Base-by-base conservation (phyloP, 805 yeast species). In the Novakomyces olei region DNA sequence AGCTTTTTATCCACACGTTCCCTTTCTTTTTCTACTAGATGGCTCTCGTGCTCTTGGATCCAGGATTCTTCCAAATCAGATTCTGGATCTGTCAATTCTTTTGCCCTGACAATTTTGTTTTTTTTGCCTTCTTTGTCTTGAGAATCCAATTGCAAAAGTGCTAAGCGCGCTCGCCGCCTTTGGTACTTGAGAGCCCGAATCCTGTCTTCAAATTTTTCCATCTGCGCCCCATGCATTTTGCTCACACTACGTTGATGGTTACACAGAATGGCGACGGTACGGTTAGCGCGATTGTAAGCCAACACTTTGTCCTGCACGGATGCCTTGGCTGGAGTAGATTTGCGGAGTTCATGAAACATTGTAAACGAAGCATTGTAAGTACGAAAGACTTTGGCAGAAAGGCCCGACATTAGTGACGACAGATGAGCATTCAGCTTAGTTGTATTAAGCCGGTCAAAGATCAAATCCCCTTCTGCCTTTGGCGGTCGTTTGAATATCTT, bases 361-460 rank as follows among this genome's bases (percentile, higher is more conserved):
- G 94, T 81, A 51, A 78, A 77, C 1, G 94, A 78, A 1, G 96
- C 96, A 55, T 83, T 83, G 49, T 78, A 83, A 1, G 96, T 83
- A 71, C 96, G 91, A 62, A 83, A 85, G 15, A 83, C 95, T 53
- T 83, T 83, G 4, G 96, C 96, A 0, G 95, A 81, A 41, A 83
- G 61, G 0, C 96, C 96, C 16, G 76, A 70, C 88, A 83, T 74
- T 53, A 83, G 81, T 37, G 65, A 70, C 48, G 81, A 94, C 46
- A 83, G 66, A 49, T 80, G 83, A 50, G 73, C 77, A 59, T 83
- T 83, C 46, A 83, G 61, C 24, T 74, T 56, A 1, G 76, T 55
- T 5, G 95, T 95, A 44, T 75, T 85, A 29, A 85, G 63, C 41
- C 95, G 63, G 53, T 83, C 95, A 53, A 85, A 85, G 40, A 85